Percentiles rank a stretch among this genome's conserved stretches.
Evolutionary conservation across 495 filamentous ascomycete species (phyloP).

Genomic region (Penicillium daleae): DNA sequence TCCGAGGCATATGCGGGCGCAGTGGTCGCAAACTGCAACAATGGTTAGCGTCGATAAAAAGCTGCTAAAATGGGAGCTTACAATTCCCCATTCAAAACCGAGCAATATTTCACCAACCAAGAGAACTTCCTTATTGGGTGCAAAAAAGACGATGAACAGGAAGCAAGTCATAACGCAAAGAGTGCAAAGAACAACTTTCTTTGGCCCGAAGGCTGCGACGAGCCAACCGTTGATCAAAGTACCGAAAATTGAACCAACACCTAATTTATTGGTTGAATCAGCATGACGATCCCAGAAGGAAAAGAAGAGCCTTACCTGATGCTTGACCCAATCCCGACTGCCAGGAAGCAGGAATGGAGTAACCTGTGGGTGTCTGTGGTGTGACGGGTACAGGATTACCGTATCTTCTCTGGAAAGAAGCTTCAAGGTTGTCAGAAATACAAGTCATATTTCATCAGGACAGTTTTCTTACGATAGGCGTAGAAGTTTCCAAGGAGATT

Average conservation of each 20-base stretch:
- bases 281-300: not conserved
- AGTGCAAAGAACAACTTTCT: not conserved
- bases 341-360: not conserved
- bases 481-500: not conserved
- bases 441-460: not conserved
- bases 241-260: not conserved
- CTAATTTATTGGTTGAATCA: not conserved
- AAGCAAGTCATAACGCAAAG: not conserved
- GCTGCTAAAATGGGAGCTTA: not conserved
- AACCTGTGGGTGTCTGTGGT: not conserved
- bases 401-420: not conserved
- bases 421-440: not conserved
- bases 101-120: not conserved
- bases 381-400: not conserved
- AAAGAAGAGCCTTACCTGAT: not conserved
- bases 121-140: not conserved
- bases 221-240: not conserved
- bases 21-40: not conserved
- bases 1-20: not conserved
- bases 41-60: not conserved
- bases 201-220: not conserved
- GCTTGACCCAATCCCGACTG: not conserved
- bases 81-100: conserved; percentile 1
- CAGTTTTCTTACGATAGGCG: not conserved
- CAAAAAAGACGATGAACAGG: not conserved